Conservation (phyloP, 1,284 basidiomycete species). For the Moesziomyces globuligerus region DNA sequence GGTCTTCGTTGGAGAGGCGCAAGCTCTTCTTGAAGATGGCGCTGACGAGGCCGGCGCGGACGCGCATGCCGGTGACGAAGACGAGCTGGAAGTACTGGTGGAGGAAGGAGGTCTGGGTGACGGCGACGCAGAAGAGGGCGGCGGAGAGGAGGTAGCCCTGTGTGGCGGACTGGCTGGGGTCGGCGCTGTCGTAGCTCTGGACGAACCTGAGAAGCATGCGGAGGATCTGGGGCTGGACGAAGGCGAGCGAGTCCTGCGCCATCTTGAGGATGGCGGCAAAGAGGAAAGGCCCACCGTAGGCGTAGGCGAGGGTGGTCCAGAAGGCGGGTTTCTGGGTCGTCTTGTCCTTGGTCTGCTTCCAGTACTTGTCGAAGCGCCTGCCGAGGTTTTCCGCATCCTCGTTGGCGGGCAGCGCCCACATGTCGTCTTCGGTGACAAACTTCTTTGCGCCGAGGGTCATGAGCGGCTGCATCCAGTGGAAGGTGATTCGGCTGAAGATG, state of each 20-base stretch:
- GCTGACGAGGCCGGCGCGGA: constrained; percentile 86
- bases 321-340: constrained; percentile 74
- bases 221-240: constrained; percentile 89
- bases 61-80: constrained; percentile 72
- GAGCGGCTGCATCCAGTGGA: constrained; percentile 80
- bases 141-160: constrained; percentile 60
- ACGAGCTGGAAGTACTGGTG: constrained; percentile 81
- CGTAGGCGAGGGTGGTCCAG: constrained; percentile 73
- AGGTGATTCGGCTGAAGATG: constrained; percentile 72
- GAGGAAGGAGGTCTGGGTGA: constrained; percentile 76
- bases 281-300: constrained; percentile 73
- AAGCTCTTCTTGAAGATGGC: constrained; percentile 77
- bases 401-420: constrained; percentile 78
- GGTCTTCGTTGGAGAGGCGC: constrained; percentile 79
- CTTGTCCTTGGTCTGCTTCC: constrained; percentile 78
- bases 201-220: constrained; percentile 81
- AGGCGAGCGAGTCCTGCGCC: constrained; percentile 68
- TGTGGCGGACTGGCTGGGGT: constrained; percentile 40
- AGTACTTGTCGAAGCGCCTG: constrained; percentile 74
- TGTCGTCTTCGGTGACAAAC: constrained; percentile 81
- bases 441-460: constrained; percentile 77
- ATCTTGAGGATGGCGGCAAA: constrained; percentile 53
- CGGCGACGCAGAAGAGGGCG: constrained; percentile 76
- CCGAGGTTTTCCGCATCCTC: constrained; percentile 74
- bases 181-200: constrained; percentile 34